These are phyloP conservation scores for Lepidium africanum DNA, from an alignment of 345 rosid species.

Conservation along the genomic window DNA sequence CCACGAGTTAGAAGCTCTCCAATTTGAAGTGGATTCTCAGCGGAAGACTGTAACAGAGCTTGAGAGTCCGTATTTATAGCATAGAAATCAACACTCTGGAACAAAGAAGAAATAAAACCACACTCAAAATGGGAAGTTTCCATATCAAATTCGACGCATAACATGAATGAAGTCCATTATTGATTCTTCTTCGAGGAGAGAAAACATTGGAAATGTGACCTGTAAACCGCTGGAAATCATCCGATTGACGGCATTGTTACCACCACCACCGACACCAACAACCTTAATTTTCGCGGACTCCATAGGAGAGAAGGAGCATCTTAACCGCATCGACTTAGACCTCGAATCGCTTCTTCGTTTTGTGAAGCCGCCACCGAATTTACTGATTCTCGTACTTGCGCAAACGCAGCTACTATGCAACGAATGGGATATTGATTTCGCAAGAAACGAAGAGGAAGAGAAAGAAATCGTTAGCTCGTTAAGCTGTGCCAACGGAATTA, in stretches of 20 bases:
- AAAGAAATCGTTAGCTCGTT: slow-evolving; percentile 38
- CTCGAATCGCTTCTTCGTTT: slow-evolving; percentile 25
- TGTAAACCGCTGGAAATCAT: slow-evolving; percentile 95
- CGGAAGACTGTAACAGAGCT: slow-evolving; percentile 80
- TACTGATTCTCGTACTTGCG: slow-evolving; percentile 13
- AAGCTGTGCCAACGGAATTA: slow-evolving; percentile 46
- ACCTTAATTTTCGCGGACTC: slow-evolving; percentile 94
- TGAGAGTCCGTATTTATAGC: slow-evolving; percentile 94
- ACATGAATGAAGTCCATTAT: neutral
- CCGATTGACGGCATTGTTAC: slow-evolving; percentile 98
- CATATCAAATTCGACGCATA: neutral
- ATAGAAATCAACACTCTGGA: slow-evolving; percentile 85
- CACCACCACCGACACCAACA: slow-evolving; percentile 95
- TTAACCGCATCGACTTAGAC: slow-evolving; percentile 23
- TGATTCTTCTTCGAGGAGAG: neutral
- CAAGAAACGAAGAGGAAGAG: slow-evolving; percentile 28
- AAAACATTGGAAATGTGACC: slow-evolving; percentile 29
- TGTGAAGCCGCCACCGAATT: slow-evolving; percentile 20
- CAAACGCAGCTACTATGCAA: slow-evolving; percentile 19
- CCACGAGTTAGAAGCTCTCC: slow-evolving; percentile 98
- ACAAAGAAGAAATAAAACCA: neutral
- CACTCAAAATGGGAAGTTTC: neutral
- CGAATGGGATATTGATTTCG: slow-evolving; percentile 21
- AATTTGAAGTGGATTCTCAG: slow-evolving; percentile 78
- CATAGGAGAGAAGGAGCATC: slow-evolving; percentile 61